Conservation (phyloP, 169 alveolate species). For the Cryptosporidium xiaoi region DNA sequence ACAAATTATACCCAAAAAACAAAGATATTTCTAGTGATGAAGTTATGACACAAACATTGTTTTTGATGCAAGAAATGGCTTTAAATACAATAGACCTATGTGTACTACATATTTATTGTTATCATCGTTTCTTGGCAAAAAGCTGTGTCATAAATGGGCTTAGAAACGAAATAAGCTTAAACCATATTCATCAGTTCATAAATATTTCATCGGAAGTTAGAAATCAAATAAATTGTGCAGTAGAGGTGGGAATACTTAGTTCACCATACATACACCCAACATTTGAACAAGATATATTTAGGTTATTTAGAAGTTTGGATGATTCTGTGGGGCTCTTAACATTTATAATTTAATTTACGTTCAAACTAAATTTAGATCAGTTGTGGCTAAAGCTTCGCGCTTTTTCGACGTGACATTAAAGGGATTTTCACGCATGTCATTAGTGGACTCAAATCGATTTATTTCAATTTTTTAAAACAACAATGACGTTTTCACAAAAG, state of each 20-base stretch:
- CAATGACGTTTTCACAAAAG: slow-evolving; percentile 16
- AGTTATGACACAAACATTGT: slow-evolving; percentile 14
- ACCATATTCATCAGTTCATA: slow-evolving; percentile 30
- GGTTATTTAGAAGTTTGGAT: slow-evolving; percentile 28
- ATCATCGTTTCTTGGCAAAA: slow-evolving; percentile 32
- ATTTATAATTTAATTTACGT: slow-evolving; percentile 2
- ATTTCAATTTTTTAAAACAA: not conserved
- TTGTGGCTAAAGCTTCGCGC: slow-evolving; percentile 1
- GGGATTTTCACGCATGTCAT: slow-evolving; percentile 23
- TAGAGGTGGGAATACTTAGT: slow-evolving; percentile 34
- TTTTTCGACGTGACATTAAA: slow-evolving; percentile 56
- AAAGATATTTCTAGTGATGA: not conserved
- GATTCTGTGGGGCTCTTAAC: slow-evolving; percentile 32
- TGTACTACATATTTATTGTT: slow-evolving; percentile 23
- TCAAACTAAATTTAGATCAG: slow-evolving; percentile 13
- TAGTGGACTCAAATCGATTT: slow-evolving; percentile 17
- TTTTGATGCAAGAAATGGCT: slow-evolving; percentile 66
- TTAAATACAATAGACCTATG: slow-evolving; percentile 39
- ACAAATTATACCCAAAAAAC: not conserved
- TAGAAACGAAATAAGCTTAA: slow-evolving; percentile 1
- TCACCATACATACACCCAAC: slow-evolving; percentile 57
- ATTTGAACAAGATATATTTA: slow-evolving; percentile 26
- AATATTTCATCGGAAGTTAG: slow-evolving; percentile 18
- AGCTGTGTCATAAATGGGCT: slow-evolving; percentile 6
- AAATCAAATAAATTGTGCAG: slow-evolving; percentile 27